Evolutionary conservation across 2,329 filamentous ascomycete genomes (phyloP).

Genomic region (Penicillium psychrosexuale): DNA sequence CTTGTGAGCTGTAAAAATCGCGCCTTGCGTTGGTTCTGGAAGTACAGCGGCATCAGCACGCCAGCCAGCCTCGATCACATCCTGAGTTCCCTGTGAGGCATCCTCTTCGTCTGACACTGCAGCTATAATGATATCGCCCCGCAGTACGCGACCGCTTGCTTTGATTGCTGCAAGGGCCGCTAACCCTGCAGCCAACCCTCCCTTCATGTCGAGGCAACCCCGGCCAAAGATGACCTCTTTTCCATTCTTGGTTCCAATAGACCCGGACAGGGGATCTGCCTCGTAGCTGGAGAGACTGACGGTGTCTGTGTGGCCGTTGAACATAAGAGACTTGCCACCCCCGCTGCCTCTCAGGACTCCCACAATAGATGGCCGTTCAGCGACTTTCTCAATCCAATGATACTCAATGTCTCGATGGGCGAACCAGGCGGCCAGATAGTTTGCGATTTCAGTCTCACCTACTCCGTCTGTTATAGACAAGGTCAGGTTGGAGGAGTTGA

Average conservation of each 20-base stretch:
- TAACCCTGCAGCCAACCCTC: conserved; percentile 50
- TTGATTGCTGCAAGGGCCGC: conserved; percentile 42
- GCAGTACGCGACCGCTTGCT: conserved; percentile 27
- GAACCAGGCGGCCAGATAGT: conserved; percentile 51
- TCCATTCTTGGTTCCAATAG: conserved; percentile 33
- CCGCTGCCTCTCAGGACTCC: conserved; percentile 49
- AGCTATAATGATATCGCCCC: conserved; percentile 53
- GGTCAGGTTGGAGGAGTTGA: conserved; percentile 51
- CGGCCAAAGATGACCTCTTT: conserved; percentile 44
- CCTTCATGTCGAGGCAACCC: conserved; percentile 53
- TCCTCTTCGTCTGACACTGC: conserved; percentile 56
- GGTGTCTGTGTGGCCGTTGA: conserved; percentile 55
- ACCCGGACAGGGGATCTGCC: conserved; percentile 46
- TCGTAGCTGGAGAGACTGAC: conserved; percentile 51
- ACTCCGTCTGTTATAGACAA: conserved; percentile 43
- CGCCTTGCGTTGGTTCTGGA: conserved; percentile 47
- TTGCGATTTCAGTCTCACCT: conserved; percentile 48
- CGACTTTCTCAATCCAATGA: conserved; percentile 49
- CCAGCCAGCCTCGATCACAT: conserved; percentile 53
- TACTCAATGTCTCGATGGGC: conserved; percentile 52
- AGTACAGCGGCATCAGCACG: conserved; percentile 53
- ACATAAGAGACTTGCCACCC: conserved; percentile 49
- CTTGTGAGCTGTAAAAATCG: conserved; percentile 49
- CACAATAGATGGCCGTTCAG: conserved; percentile 52
- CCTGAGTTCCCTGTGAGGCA: conserved; percentile 50